phyloP scores from a whole-genome alignment of 2,329 filamentous ascomycete genomes.

The Sphaerulina musiva region DNA sequence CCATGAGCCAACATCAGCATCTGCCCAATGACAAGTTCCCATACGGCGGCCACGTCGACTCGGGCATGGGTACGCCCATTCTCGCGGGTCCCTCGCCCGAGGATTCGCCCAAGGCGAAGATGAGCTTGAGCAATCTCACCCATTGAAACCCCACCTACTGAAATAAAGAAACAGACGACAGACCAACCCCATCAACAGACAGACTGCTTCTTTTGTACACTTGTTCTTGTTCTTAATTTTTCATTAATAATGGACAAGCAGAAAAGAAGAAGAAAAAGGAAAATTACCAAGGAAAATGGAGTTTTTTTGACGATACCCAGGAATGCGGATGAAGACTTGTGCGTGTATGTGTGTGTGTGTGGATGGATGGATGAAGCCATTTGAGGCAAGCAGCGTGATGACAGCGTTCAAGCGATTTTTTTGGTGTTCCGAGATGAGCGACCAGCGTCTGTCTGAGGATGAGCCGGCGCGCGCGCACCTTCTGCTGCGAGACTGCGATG shows the following conservation, averaged over 20 bases:
- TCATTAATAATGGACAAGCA: neutral
- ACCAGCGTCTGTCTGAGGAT: neutral
- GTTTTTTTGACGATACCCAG: constrained; percentile 10
- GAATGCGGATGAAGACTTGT: neutral
- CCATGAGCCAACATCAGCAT: constrained; percentile 13
- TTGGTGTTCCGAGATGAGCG: neutral
- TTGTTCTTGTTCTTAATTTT: neutral
- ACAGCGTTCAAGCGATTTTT: constrained; percentile 13
- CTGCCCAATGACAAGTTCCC: constrained; percentile 17
- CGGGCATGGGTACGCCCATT: constrained; percentile 27
- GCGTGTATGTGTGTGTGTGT: neutral
- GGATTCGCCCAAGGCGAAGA: constrained; percentile 35
- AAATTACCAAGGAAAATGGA: too few relatives aligned
- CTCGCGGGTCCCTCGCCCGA: constrained; percentile 26
- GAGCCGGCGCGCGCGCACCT: too few relatives aligned
- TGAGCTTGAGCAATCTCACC: constrained; percentile 36
- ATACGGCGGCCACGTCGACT: constrained; percentile 23
- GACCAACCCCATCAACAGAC: neutral
- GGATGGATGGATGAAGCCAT: neutral
- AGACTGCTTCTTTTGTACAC: constrained; percentile 9
- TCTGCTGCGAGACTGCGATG: too few relatives aligned
- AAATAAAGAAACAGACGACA: constrained; percentile 3
- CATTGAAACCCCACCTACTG: constrained; percentile 15
- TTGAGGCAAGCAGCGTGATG: neutral
- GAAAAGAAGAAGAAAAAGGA: too few relatives aligned